These are phyloP conservation scores for Fragaria vesca DNA, from an alignment of 306 rosid genomes.

Conservation along the genomic window DNA sequence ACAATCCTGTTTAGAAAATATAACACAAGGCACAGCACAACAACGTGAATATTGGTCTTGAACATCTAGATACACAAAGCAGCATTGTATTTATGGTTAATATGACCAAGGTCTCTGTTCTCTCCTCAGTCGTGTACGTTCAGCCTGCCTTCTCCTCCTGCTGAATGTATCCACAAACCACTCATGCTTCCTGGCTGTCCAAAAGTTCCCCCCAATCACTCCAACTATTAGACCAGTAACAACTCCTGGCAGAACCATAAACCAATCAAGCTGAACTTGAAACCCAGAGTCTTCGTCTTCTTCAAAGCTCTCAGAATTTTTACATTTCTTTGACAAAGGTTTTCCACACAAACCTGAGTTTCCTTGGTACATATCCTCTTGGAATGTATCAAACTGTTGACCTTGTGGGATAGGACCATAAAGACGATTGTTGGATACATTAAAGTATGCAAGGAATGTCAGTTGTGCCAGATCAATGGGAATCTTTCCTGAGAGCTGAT, in stretches of 20 bases:
- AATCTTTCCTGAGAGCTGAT: constrained; percentile 19
- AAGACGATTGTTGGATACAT: background rate
- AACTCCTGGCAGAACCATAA: background rate
- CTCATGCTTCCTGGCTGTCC: background rate
- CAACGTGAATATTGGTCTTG: no score
- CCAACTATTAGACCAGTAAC: constrained; percentile 2
- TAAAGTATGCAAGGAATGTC: constrained; percentile 7
- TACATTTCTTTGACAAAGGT: constrained; percentile 12
- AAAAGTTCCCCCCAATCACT: background rate
- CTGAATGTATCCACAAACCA: constrained; percentile 9
- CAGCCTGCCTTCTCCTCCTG: background rate
- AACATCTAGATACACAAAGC: no score
- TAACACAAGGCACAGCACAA: no score
- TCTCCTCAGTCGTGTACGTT: background rate
- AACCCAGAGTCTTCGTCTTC: background rate
- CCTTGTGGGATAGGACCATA: constrained; percentile 11
- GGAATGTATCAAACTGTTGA: constrained; percentile 16
- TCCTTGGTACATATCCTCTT: constrained; percentile 6
- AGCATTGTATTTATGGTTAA: background rate
- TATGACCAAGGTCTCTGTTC: background rate
- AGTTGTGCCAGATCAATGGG: background rate
- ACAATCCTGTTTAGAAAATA: no score
- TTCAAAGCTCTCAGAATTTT: background rate
- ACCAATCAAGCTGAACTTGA: constrained; percentile 2
- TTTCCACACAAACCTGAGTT: constrained; percentile 17